These are phyloP conservation scores for Trypethelium eluteriae DNA, from an alignment of 495 filamentous ascomycete genomes.

Conservation along the genomic window DNA sequence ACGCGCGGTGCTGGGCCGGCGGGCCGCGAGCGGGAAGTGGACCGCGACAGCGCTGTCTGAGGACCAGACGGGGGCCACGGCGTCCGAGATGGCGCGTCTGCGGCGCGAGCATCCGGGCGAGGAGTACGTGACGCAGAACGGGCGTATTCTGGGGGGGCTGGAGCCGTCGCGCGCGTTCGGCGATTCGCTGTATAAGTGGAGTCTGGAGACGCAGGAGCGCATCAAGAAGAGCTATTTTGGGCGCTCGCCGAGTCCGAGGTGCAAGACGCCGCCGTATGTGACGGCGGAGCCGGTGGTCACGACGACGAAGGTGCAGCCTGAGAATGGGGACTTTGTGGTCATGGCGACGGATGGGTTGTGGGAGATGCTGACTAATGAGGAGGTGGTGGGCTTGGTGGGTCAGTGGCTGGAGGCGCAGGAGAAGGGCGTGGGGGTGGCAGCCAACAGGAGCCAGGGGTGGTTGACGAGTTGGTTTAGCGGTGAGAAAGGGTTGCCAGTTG, in stretches of 20 bases:
- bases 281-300: constrained; percentile 94
- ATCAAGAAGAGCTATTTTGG: constrained; percentile 82
- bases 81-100: constrained; percentile 72
- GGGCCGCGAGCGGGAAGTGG: constrained; percentile 78
- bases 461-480: constrained; percentile 47
- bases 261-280: constrained; percentile 93
- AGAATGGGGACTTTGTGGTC: constrained; percentile 88
- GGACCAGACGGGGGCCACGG: constrained; percentile 85
- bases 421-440: constrained; percentile 27
- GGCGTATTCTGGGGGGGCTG: constrained; percentile 81
- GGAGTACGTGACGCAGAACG: constrained; percentile 71
- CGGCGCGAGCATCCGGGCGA: constrained; percentile 82
- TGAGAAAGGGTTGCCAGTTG: constrained; percentile 50
- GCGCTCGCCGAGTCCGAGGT: constrained; percentile 56
- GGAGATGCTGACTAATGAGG: constrained; percentile 99
- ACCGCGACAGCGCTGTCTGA: constrained; percentile 78
- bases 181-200: constrained; percentile 96
- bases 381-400: constrained; percentile 92
- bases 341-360: constrained; percentile 96
- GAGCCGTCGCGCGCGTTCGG: constrained; percentile 93
- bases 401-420: constrained; percentile 74
- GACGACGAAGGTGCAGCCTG: constrained; percentile 86
- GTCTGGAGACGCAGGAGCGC: constrained; percentile 65
- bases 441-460: constrained; percentile 38
- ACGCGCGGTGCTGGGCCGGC: constrained; percentile 80